phyloP scores from a whole-genome alignment of 208 protist species.

The Leptomonas seymouri region DNA sequence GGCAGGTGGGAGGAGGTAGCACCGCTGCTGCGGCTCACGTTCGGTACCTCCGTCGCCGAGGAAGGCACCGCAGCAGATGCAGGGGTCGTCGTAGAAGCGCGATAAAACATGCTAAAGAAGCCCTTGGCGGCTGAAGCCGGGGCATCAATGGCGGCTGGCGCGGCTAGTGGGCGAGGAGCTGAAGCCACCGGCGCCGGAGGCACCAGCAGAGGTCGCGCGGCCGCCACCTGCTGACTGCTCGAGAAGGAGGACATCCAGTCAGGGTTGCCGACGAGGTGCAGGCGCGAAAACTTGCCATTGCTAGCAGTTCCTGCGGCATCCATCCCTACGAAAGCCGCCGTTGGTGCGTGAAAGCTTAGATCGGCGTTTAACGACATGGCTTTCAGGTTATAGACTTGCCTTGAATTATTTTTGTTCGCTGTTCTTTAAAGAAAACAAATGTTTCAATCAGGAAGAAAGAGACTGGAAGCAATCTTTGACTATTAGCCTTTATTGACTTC shows the following conservation, averaged over 20 bases:
- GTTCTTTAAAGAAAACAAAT: too few relatives aligned
- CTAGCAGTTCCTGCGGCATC: conserved; percentile 8
- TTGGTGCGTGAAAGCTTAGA: conserved; percentile 21
- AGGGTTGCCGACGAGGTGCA: conserved; percentile 57
- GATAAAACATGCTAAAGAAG: conserved; percentile 50
- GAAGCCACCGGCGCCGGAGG: conserved; percentile 26
- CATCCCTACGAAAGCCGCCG: conserved; percentile 2
- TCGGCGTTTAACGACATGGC: conserved; percentile 17
- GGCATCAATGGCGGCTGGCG: conserved; percentile 33
- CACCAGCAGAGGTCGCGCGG: conserved; percentile 16
- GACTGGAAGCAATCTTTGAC: background rate
- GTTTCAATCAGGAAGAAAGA: too few relatives aligned
- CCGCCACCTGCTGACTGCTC: conserved; percentile 20
- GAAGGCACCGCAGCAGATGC: background rate
- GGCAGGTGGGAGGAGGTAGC: background rate
- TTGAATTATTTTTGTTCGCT: too few relatives aligned
- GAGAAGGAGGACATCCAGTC: conserved; percentile 67
- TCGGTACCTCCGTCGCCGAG: background rate
- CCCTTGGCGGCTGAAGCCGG: conserved; percentile 23
- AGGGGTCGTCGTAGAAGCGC: background rate
- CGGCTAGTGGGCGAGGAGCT: conserved; percentile 3
- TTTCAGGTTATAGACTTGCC: background rate
- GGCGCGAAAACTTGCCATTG: conserved; percentile 34
- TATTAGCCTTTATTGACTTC: too few relatives aligned
- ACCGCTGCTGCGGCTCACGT: conserved; percentile 11